Conservation (phyloP, 495 filamentous ascomycete genomes). For the Aspergillus baeticus region DNA sequence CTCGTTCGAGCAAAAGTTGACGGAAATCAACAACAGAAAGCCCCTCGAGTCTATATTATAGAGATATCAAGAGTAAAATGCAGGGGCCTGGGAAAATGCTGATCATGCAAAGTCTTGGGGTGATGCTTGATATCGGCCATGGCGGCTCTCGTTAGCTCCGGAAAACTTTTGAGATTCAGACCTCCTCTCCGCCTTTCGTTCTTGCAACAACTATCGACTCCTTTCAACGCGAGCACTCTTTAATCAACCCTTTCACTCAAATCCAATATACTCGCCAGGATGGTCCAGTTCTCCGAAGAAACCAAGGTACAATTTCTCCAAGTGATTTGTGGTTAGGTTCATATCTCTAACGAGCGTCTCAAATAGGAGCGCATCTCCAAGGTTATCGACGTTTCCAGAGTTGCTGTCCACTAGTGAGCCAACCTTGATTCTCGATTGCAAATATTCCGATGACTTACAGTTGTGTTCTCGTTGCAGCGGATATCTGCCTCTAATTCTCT, state of each 20-base stretch:
- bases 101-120: conserved; percentile 1
- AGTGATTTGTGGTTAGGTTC: background rate
- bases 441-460: conserved; percentile 31
- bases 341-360: conserved; percentile 3
- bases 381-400: conserved; percentile 88
- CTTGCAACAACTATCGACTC: background rate
- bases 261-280: conserved; percentile 35
- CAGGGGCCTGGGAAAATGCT: background rate
- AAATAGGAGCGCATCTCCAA: conserved; percentile 90
- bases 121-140: conserved; percentile 15
- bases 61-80: background rate
- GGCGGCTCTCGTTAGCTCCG: conserved; percentile 20
- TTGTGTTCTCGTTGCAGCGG: conserved; percentile 56
- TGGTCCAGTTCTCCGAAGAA: conserved; percentile 94
- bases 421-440: background rate
- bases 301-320: conserved; percentile 67
- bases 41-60: background rate
- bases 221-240: too few species aligned
- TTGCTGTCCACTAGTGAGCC: conserved; percentile 92
- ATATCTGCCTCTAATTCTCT: conserved; percentile 94
- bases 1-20: too few species aligned
- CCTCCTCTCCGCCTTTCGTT: conserved; percentile 17
- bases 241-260: background rate
- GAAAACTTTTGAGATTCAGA: conserved; percentile 35
- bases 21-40: too few species aligned